Evolutionary conservation across 1,284 basidiomycete genomes (phyloP), one percentile per base, ranked within the genome.

Genomic region (Prillingera fragicola): DNA sequence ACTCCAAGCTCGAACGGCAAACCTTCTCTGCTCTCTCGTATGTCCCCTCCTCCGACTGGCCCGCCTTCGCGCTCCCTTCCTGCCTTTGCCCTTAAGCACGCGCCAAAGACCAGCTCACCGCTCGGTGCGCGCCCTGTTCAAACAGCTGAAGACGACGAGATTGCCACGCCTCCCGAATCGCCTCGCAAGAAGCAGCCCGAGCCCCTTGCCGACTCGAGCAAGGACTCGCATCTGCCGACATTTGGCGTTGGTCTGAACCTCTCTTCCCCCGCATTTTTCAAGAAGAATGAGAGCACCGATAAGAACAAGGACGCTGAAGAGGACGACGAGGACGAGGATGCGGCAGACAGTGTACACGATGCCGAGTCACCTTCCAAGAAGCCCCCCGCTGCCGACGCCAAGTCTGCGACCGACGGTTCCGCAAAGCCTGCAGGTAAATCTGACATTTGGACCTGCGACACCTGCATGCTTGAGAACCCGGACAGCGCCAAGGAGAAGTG

Each of bases 401-500:
- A 55, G 18, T 41, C 53, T 4, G 24, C 44, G 1, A 44, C 41
- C 12, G 48, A 10, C 9, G 43, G 26, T 9, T 45, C 33, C 33
- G 21, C 6, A 13, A 32, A 54, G 24, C n/a, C n/a, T n/a, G n/a
- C n/a, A n/a, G n/a, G n/a, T n/a, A n/a, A n/a, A n/a, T n/a, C n/a
- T n/a, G n/a, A n/a, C n/a, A n/a, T n/a, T n/a, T 79, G 78, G 78
- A 69, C 47, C 9, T 80, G 79, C 53, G 60, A 59, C 3, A 43
- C 59, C 8, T 80, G 78, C 40, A 67, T 63, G 59, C 50, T 78
- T 24, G 62, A 68, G 33, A 80, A 78, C 49, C 62, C 72, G 8
- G 67, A 63, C 9, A 60, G 58, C 8, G 74, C 71, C 5, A 70
- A 60, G 27, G 49, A 56, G 5, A 76, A 77, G 56, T 81, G 79